phyloP scores from a whole-genome alignment of 1,284 basidiomycete species.

The Stygiomarasmius scandens region DNA sequence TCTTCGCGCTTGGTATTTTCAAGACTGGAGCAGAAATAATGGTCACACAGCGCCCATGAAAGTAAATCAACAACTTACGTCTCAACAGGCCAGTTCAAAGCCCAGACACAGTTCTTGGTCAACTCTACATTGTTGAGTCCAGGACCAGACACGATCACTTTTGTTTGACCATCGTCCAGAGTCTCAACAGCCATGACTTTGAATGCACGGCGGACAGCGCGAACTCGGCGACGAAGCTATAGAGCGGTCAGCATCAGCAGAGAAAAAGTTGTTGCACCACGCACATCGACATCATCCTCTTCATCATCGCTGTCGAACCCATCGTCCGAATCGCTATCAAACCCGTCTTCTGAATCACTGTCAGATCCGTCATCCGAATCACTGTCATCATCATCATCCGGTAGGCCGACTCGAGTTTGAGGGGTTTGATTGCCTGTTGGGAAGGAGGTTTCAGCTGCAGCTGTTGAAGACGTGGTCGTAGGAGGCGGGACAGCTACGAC shows the following conservation, averaged over 20 bases:
- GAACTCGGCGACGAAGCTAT: neutral
- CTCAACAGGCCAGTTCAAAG: conserved; percentile 68
- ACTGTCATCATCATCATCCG: conserved; percentile 20
- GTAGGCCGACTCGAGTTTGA: conserved; percentile 19
- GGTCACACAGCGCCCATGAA: neutral
- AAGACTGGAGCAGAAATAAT: conserved; percentile 44
- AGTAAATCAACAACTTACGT: conserved; percentile 44
- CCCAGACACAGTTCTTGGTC: conserved; percentile 51
- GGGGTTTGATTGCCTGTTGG: conserved; percentile 3
- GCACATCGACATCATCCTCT: conserved; percentile 4
- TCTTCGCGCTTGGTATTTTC: conserved; percentile 77
- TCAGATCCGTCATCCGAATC: conserved; percentile 22
- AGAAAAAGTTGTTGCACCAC: neutral
- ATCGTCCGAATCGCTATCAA: conserved; percentile 8
- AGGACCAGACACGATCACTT: conserved; percentile 48
- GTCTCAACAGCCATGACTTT: conserved; percentile 28
- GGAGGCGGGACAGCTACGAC: conserved; percentile 16
- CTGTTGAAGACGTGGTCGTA: conserved; percentile 15
- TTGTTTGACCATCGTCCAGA: conserved; percentile 33
- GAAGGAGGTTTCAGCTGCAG: conserved; percentile 13
- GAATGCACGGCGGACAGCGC: conserved; percentile 9
- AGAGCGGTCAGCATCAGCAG: neutral
- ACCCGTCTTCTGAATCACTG: conserved; percentile 20
- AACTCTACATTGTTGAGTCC: conserved; percentile 38
- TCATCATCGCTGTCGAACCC: conserved; percentile 11